Base-by-base conservation (phyloP, 148 eudicot genomes). In the Vaccinium myrtillus region DNA sequence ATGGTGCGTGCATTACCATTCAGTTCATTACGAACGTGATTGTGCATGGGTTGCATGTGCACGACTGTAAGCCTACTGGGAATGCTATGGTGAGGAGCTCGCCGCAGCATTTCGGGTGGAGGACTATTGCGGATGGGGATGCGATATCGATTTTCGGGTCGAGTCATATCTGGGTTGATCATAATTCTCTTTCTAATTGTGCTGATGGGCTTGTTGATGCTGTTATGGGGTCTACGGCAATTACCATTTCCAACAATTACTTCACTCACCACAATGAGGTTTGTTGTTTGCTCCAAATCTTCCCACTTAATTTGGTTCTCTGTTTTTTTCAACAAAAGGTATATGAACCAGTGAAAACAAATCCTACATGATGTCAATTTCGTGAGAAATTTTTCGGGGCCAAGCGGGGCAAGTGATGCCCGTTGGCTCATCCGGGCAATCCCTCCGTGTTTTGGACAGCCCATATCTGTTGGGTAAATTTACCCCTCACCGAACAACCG, bases 241-340 rank as follows among this genome's bases (percentile, higher is more conserved):
- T 95, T 78, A 95, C 98, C 80, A 92, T 95, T 63, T 93, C 98
- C 1, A 95, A 95, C 92, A 95, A 95, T 85, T 91, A 92, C 90
- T 92, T 95, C 78, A 93, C 95, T 23, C 96, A 95, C 77, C 98
- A 95, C 83, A 95, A 95, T 86, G 98, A 94, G 98, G 98, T 95
- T 50, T n/a, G 75, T 87, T 50, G 21, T 25, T 50, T 50, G 9
- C 2, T 70, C 81, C 32, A 63, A 58, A 13, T 74, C 50, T 12
- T 25, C 30, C n/a, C 50, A 32, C 10, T 1, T 11, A 43, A 43
- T 43, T 43, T 43, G 46, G 6, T 4, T 4, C 46, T 23, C 5
- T 67, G 36, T 16, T 49, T n/a, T 14, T 27, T 74, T 71, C 58
- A 43, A 4, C 46, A 43, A 43, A 43, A 43, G 46, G 46, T 43